These are phyloP conservation scores for Dothideomycetidae sp. DNA, from an alignment of 2,329 filamentous ascomycete species.

Conservation along the genomic window DNA sequence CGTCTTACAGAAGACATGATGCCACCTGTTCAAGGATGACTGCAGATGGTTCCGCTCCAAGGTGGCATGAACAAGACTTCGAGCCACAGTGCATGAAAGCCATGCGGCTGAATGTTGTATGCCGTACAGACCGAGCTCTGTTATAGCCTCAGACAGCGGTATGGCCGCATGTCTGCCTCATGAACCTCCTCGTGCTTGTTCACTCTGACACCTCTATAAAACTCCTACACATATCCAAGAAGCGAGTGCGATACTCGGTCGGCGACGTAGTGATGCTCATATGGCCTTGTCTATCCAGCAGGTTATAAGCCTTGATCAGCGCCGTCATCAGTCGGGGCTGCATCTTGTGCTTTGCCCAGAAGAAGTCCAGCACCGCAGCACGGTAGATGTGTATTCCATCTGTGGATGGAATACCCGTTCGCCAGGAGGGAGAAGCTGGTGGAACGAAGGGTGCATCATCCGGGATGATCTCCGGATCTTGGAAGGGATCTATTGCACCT, in stretches of 20 bases:
- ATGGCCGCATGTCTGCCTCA: too few species aligned
- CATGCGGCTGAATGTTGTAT: too few species aligned
- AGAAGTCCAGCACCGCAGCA: constrained; percentile 57
- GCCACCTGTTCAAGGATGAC: too few species aligned
- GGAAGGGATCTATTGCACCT: constrained; percentile 3
- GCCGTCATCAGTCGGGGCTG: constrained; percentile 52
- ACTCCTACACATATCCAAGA: constrained; percentile 37
- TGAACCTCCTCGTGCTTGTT: too few species aligned
- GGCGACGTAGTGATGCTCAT: constrained; percentile 64
- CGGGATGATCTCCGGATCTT: constrained; percentile 22
- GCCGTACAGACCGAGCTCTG: too few species aligned
- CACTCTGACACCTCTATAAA: constrained; percentile 29
- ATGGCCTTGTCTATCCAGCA: constrained; percentile 47
- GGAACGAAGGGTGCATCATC: constrained; percentile 22
- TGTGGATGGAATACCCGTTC: constrained; percentile 44
- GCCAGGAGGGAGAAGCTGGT: constrained; percentile 35
- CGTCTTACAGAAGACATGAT: too few species aligned
- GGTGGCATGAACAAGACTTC: too few species aligned
- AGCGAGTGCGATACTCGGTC: constrained; percentile 49
- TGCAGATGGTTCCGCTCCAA: too few species aligned
- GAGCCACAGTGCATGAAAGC: too few species aligned
- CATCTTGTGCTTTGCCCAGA: constrained; percentile 61
- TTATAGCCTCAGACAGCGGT: too few species aligned
- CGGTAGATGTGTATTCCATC: constrained; percentile 55
- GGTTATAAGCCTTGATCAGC: constrained; percentile 41